phyloP scores from a whole-genome alignment of 2,329 filamentous ascomycete species.

The Neonectria sp. region DNA sequence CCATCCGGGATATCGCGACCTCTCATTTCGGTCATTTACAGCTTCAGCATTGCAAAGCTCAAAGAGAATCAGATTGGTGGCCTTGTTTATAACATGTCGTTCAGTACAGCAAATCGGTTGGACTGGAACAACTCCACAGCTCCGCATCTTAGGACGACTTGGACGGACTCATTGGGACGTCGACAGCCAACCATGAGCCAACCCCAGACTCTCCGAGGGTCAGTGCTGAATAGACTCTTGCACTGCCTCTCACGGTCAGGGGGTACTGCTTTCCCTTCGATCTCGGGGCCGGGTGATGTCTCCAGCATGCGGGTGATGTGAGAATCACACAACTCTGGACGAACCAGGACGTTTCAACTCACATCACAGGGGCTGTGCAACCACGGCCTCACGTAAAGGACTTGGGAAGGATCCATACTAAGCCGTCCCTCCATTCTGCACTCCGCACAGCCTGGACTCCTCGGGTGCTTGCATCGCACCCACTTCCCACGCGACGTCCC shows the following conservation, averaged over 20 bases:
- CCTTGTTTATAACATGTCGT: background rate
- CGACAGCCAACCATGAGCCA: background rate
- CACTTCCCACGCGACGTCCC: slow-evolving; percentile 7
- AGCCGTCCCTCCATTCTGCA: background rate
- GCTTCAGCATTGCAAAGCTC: background rate
- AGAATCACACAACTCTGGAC: background rate
- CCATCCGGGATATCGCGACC: background rate
- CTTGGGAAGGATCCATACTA: background rate
- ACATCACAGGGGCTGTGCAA: background rate
- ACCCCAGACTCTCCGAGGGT: background rate
- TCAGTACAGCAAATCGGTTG: background rate
- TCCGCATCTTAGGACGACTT: background rate
- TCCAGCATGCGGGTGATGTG: background rate
- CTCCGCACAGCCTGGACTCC: background rate
- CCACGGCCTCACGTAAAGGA: background rate
- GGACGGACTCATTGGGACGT: background rate
- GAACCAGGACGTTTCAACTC: background rate
- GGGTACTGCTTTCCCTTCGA: background rate
- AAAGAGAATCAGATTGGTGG: background rate
- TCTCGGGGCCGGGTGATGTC: background rate
- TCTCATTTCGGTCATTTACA: background rate
- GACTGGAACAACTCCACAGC: background rate
- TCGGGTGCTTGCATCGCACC: slow-evolving; percentile 3
- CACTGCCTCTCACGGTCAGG: background rate
- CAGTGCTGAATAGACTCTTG: background rate